A percentile compares a stretch with the other conserved stretches of the same genome.
phyloP scores from a whole-genome alignment of 1,284 basidiomycete genomes.

The Ustilago curta region DNA sequence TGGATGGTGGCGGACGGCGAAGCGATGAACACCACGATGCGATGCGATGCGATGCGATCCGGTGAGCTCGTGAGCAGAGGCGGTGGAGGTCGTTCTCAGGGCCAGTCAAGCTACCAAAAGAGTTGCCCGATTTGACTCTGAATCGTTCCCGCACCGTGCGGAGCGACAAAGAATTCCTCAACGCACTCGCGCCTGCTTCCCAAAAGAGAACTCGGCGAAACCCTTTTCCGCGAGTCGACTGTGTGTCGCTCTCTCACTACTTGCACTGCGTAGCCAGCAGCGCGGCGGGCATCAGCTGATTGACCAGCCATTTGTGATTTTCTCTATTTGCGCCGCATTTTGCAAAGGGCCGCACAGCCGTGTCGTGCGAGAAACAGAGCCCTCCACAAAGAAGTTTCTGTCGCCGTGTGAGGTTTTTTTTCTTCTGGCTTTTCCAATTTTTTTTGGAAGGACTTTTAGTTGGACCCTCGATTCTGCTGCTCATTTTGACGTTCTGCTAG shows the following conservation, averaged over 20 bases:
- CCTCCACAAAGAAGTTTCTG: conserved; percentile 2
- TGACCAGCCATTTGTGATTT: too few relatives aligned
- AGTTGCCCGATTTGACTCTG: too few relatives aligned
- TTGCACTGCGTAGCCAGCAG: too few relatives aligned
- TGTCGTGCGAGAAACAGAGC: conserved; percentile 6
- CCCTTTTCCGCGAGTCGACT: background rate
- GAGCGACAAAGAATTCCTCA: background rate
- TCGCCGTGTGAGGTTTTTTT: conserved; percentile 1
- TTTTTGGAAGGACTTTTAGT: background rate
- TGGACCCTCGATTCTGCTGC: conserved; percentile 6
- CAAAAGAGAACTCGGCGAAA: conserved; percentile 3
- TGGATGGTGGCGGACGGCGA: conserved; percentile 1
- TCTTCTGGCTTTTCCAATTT: conserved; percentile 2
- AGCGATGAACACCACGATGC: background rate
- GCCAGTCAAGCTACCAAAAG: too few relatives aligned
- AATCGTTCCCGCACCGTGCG: background rate
- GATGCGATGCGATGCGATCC: conserved; percentile 1
- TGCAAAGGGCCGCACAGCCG: background rate
- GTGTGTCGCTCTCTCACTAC: too few relatives aligned
- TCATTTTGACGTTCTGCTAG: background rate
- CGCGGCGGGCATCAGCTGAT: too few relatives aligned
- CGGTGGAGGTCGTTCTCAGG: conserved; percentile 1
- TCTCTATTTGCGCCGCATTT: too few relatives aligned
- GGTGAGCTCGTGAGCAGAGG: background rate
- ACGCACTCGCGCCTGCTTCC: too few relatives aligned